Evolutionary conservation across 2,329 filamentous ascomycete genomes (phyloP).

Genomic region (Clathrospora elynae): DNA sequence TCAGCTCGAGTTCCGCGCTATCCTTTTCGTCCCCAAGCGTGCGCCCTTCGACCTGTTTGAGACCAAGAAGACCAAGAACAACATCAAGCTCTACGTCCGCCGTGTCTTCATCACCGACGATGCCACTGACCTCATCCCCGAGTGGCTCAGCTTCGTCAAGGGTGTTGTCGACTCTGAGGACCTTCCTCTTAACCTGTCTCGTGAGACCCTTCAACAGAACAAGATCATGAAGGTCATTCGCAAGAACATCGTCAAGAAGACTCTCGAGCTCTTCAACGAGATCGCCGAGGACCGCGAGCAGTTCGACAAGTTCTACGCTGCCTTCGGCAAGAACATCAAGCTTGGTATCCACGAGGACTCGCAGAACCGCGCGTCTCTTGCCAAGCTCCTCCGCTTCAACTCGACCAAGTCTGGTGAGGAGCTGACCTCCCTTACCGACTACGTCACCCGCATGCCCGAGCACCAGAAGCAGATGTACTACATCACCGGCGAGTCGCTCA

Average conservation of each 20-base stretch:
- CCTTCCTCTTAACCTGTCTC: slow-evolving; percentile 97
- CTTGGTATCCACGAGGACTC: slow-evolving; percentile 99
- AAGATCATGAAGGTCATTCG: slow-evolving; percentile 99
- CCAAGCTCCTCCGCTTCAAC: slow-evolving; percentile 98
- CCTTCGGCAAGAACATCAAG: slow-evolving; percentile 99
- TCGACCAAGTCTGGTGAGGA: slow-evolving; percentile 99
- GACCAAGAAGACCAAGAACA: slow-evolving; percentile 99
- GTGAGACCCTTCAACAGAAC: slow-evolving; percentile 99
- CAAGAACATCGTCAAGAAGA: slow-evolving; percentile 99
- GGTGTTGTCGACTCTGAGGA: slow-evolving; percentile 99
- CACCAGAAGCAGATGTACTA: slow-evolving; percentile 99
- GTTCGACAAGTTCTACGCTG: slow-evolving; percentile 99
- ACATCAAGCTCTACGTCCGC: slow-evolving; percentile 99
- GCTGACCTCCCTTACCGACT: slow-evolving; percentile 91
- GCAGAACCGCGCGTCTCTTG: slow-evolving; percentile 89
- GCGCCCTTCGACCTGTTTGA: slow-evolving; percentile 99
- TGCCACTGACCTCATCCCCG: slow-evolving; percentile 96
- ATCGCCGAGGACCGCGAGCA: slow-evolving; percentile 99
- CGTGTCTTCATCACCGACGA: slow-evolving; percentile 99
- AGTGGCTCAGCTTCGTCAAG: slow-evolving; percentile 99
- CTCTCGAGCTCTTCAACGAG: slow-evolving; percentile 98
- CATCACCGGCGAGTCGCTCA: slow-evolving; percentile 99
- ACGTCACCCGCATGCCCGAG: slow-evolving; percentile 98
- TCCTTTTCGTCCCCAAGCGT: slow-evolving; percentile 99
- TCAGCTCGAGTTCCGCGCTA: slow-evolving; percentile 99